Conservation (phyloP, 768 basidiomycete species). For the Pilatotrama ljubarskyi region DNA sequence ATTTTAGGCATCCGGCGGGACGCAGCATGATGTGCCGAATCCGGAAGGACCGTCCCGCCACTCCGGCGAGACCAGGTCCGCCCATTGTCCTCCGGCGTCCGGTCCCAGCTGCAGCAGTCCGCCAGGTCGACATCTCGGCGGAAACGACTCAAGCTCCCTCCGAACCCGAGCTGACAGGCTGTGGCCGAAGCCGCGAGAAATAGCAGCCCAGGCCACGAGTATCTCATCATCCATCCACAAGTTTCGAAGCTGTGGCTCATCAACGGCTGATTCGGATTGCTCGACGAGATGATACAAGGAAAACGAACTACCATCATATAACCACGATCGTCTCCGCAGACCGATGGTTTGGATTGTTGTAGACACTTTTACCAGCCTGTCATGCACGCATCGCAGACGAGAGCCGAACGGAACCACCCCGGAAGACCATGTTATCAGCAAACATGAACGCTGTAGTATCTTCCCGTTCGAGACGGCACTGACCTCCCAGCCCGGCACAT, state of each 20-base stretch:
- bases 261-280: conserved; percentile 26
- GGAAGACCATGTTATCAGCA: conserved; percentile 21
- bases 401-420: conserved; percentile 21
- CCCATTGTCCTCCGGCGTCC: conserved; percentile 18
- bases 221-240: conserved; percentile 19
- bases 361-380: conserved; percentile 84
- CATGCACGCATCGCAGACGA: conserved; percentile 15
- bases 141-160: conserved; percentile 10
- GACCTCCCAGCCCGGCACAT: conserved; percentile 93
- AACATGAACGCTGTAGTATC: conserved; percentile 17
- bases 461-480: conserved; percentile 39
- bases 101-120: not conserved
- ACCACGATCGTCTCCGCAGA: conserved; percentile 58
- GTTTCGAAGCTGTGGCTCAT: conserved; percentile 19
- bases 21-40: conserved; percentile 10
- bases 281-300: conserved; percentile 24
- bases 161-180: not conserved
- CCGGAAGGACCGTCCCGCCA: conserved; percentile 19
- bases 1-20: conserved; percentile 9
- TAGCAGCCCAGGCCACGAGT: conserved; percentile 8
- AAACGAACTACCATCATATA: conserved; percentile 41
- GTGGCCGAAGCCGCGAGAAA: not conserved
- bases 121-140: conserved; percentile 9
- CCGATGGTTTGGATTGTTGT: conserved; percentile 76
- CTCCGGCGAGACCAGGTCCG: conserved; percentile 2